Percentiles rank a stretch among this genome's conserved stretches.
These are phyloP conservation scores for Lasiosphaeris hirsuta DNA, from an alignment of 495 filamentous ascomycete species.

Conservation along the genomic window DNA sequence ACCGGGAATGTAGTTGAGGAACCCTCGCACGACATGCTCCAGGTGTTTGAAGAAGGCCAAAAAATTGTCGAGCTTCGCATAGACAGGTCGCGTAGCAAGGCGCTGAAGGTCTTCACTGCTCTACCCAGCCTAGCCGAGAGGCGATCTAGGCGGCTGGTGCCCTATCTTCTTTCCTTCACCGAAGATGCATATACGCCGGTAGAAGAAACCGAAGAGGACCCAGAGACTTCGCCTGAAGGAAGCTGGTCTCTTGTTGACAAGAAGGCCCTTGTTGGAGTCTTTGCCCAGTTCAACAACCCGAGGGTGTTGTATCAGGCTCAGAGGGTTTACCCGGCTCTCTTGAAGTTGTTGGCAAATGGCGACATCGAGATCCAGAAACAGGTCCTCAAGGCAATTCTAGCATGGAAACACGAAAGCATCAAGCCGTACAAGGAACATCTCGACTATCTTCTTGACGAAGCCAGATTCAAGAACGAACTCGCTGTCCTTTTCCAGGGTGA, in stretches of 20 bases:
- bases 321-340: slow-evolving; percentile 70
- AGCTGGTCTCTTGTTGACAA: slow-evolving; percentile 61
- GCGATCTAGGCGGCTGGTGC: slow-evolving; percentile 76
- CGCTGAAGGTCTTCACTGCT: slow-evolving; percentile 71
- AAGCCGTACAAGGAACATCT: slow-evolving; percentile 81
- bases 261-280: slow-evolving; percentile 75
- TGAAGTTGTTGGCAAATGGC: slow-evolving; percentile 75
- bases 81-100: slow-evolving; percentile 62
- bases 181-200: slow-evolving; percentile 46
- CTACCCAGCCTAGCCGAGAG: slow-evolving; percentile 78
- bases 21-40: slow-evolving; percentile 46
- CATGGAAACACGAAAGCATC: slow-evolving; percentile 79
- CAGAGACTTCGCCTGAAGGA: slow-evolving; percentile 56
- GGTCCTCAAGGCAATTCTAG: slow-evolving; percentile 77
- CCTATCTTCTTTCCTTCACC: slow-evolving; percentile 79
- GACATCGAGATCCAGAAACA: slow-evolving; percentile 84
- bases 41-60: slow-evolving; percentile 48
- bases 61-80: slow-evolving; percentile 37
- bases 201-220: slow-evolving; percentile 37
- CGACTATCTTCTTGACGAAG: slow-evolving; percentile 84
- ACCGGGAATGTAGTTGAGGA: slow-evolving; percentile 38
- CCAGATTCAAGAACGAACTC: slow-evolving; percentile 87
- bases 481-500: slow-evolving; percentile 82
- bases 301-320: slow-evolving; percentile 72
- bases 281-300: slow-evolving; percentile 81